Evolutionary conservation across 2,329 filamentous ascomycete genomes (phyloP), one percentile per base, ranked within the genome.

Genomic region (Pseudogymnoascus sp.): DNA sequence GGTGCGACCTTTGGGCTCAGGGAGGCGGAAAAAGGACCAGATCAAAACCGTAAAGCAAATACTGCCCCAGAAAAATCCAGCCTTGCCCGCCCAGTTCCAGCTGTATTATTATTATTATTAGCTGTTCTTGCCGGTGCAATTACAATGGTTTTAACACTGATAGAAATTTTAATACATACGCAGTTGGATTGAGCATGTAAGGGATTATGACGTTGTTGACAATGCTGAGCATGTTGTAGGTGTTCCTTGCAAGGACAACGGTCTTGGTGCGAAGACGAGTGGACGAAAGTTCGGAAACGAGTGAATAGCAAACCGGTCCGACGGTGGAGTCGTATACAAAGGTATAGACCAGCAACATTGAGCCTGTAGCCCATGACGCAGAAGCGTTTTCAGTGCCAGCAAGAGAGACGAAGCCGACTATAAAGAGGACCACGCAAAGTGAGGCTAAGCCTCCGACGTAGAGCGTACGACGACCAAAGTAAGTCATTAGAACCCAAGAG

Each of bases 31-130:
- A 72, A 84, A 93, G 0, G 88, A 88, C 77, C 93, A 96, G 14
- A 95, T 77, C 70, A 93, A 85, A 77, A 90, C 95, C 63, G 86
- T 76, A 77, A 91, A 90, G 77, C 89, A 93, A 63, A 89, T 85
- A 0, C 89, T 91, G 80, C 82, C 82, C 91, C 90, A 96, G 79
- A 96, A 95, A 77, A 95, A 93, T 36, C 91, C 91, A 1, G 90
- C 84, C 70, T 83, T 93, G 76, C 93, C 93, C 66, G 85, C 81
- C 91, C 91, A 96, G 75, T 93, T 79, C 91, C 91, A 96, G 21
- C 21, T 23, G 21, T 23, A 23, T 23, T 23, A 23, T 23, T 23
- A 23, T 23, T 23, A 23, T 23, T 4, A 23, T 23, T 23, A 23
- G 21, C 21, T 23, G 21, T 23, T 23, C 21, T 23, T 23, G 21